These are phyloP conservation scores for Leptographium wingfieldii DNA, from an alignment of 2,329 filamentous ascomycete species.

Conservation along the genomic window DNA sequence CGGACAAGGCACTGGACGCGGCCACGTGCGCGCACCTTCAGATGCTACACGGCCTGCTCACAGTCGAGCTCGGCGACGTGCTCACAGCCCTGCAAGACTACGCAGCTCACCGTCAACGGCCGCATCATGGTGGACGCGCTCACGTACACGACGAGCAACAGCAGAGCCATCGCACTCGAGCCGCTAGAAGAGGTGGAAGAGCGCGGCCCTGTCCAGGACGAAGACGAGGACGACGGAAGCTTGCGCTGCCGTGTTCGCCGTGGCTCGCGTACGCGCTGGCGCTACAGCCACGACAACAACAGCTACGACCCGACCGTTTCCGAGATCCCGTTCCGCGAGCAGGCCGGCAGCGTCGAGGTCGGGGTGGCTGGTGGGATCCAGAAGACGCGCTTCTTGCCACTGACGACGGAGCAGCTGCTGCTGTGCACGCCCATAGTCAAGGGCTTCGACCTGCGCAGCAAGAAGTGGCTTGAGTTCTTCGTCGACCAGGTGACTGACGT, in stretches of 20 bases:
- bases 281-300: neutral
- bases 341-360: too few species aligned
- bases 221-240: slow-evolving; percentile 3
- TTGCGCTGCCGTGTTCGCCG: neutral
- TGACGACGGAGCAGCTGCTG: slow-evolving; percentile 17
- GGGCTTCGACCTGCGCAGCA: slow-evolving; percentile 31
- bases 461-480: slow-evolving; percentile 31
- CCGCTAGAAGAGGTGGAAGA: neutral
- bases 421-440: slow-evolving; percentile 18
- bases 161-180: slow-evolving; percentile 2
- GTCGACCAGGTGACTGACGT: slow-evolving; percentile 28
- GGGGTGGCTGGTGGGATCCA: neutral
- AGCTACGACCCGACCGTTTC: neutral
- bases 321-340: neutral
- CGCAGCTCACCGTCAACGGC: slow-evolving; percentile 24
- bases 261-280: too few species aligned
- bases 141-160: slow-evolving; percentile 9
- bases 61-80: slow-evolving; percentile 32
- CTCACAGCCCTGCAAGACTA: slow-evolving; percentile 35
- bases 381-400: slow-evolving; percentile 3
- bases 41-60: slow-evolving; percentile 30
- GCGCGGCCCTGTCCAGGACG: slow-evolving; percentile 3
- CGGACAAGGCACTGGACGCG: slow-evolving; percentile 36
- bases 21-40: slow-evolving; percentile 29
- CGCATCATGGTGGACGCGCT: slow-evolving; percentile 8